Percentiles rank a stretch among this genome's conserved stretches.
Evolutionary conservation across 2,329 filamentous ascomycete genomes (phyloP).

Genomic region (Coniosporium tulheliwenetii): DNA sequence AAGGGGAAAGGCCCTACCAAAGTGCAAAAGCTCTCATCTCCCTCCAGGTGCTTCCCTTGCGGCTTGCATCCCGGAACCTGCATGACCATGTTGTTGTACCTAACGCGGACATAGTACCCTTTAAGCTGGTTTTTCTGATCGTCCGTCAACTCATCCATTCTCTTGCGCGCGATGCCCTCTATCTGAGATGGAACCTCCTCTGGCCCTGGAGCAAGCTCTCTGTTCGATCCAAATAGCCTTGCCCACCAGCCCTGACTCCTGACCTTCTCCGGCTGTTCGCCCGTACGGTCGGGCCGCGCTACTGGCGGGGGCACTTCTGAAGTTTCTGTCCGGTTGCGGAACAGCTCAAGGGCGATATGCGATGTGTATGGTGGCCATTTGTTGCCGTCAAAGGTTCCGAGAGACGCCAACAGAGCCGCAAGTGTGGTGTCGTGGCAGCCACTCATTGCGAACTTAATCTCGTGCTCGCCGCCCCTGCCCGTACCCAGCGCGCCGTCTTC

Average conservation of each 20-base stretch:
- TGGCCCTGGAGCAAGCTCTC: constrained; percentile 4
- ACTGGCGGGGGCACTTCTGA: background rate
- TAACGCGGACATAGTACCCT: constrained; percentile 73
- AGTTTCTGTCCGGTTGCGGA: constrained; percentile 27
- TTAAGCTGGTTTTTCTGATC: constrained; percentile 45
- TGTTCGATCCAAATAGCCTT: constrained; percentile 15
- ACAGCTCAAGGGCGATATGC: constrained; percentile 82
- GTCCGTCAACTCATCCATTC: constrained; percentile 37
- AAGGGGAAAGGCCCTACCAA: constrained; percentile 37
- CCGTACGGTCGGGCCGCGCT: background rate
- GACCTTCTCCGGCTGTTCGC: constrained; percentile 3
- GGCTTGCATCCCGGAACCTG: constrained; percentile 66
- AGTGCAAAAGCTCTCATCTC: constrained; percentile 82
- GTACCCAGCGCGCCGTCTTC: constrained; percentile 16
- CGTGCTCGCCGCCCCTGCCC: constrained; percentile 31
- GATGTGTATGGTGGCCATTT: constrained; percentile 90
- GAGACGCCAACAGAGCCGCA: constrained; percentile 57
- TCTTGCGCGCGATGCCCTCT: constrained; percentile 44
- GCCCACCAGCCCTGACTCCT: constrained; percentile 18
- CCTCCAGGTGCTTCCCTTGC: constrained; percentile 67
- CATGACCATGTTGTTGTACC: constrained; percentile 80
- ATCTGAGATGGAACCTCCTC: background rate
- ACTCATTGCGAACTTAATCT: constrained; percentile 60
- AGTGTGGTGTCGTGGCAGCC: constrained; percentile 93
- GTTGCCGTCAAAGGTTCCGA: constrained; percentile 60